Evolutionary conservation across 441 rosid species (phyloP), one percentile per base, ranked within the genome.

Genomic region (Adansonia grandidieri): DNA sequence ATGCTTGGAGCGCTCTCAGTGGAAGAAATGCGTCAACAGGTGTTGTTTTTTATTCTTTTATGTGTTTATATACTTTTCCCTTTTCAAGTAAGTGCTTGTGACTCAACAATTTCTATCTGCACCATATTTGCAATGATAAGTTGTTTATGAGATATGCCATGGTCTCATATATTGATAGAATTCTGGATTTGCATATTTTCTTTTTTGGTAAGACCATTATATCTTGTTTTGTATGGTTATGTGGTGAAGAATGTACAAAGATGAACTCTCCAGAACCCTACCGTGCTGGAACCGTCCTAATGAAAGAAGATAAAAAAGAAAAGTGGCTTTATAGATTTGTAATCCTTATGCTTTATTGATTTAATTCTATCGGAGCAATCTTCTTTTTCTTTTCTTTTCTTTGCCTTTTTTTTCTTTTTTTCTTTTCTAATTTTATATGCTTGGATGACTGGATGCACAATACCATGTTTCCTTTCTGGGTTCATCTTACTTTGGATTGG

Each of bases 1-100:
- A 82, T 96, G 83, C 95, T 96, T 82, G 97, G 96, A 22, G 81
- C 90, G 76, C 91, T 89, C 68, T 92, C 97, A 50, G 97, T 91
- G 56, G 98, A 92, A 67, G 97, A 96, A 85, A 94, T 94, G 99
- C 87, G 91, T 74, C 90, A 91, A 71, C 97, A 96, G 97, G 99
- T 92, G 51, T 20, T 48, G 0, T 11, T 68, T 47, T 68, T 60
- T 32, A 4, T 50, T 74, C 15, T 63, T 76, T 54, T n/a, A 77
- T 50, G 65, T n/a, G 32, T 5, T 13, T 53, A 3, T 20, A 7
- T 28, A 42, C 47, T 67, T 20, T 63, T 14, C 22, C 37, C 57
- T 50, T 70, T 50, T 19, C 6, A 22, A 20, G 28, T 50, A 50
- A 24, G 10, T 47, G 51, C 72, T 20, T 19, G 14, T 45, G 17